A percentile compares a stretch with the other conserved stretches of the same genome.
These are phyloP conservation scores for Solanum hybrid DNA, from an alignment of 305 asterid genomes.

Conservation along the genomic window DNA sequence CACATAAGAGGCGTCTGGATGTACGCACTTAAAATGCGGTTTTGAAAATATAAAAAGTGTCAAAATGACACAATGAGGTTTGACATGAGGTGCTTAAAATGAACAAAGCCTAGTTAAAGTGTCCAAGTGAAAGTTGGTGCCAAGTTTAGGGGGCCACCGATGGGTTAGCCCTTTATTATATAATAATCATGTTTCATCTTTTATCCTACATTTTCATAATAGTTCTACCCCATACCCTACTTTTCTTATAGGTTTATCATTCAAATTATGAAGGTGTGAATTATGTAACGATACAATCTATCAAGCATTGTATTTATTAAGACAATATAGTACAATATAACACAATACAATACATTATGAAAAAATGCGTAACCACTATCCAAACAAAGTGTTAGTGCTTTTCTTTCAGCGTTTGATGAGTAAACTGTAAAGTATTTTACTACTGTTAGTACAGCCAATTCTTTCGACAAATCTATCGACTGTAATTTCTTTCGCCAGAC, in stretches of 20 bases:
- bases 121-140: no score
- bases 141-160: no score
- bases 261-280: not conserved
- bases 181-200: no score
- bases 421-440: not conserved
- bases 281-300: not conserved
- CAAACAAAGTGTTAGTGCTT: not conserved
- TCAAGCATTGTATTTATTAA: no score
- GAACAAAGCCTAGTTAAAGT: no score
- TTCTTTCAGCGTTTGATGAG: not conserved
- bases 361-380: not conserved
- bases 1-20: no score
- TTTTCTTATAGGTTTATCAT: not conserved
- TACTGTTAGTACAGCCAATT: not conserved
- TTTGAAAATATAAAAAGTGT: no score
- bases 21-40: no score
- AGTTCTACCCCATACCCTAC: not conserved
- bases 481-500: not conserved
- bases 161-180: no score
- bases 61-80: no score
- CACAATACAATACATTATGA: no score
- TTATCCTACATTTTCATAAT: not conserved
- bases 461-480: not conserved
- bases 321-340: not conserved
- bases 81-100: no score